phyloP scores from a whole-genome alignment of 768 basidiomycete genomes.

The Asterophora parasitica region DNA sequence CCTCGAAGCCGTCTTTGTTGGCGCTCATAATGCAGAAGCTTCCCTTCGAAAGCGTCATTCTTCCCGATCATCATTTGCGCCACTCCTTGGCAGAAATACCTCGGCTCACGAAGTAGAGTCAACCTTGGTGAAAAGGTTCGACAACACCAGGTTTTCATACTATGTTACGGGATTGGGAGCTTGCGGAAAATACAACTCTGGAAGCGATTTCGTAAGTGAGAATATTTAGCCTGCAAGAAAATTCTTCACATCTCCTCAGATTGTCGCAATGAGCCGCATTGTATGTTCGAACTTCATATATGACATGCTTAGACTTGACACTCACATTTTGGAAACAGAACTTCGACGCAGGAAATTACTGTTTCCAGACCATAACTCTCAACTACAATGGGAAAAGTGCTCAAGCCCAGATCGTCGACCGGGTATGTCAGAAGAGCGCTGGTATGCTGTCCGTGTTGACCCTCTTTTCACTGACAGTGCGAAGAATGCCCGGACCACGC shows the following conservation, averaged over 20 bases:
- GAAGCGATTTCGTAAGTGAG: conserved; percentile 38
- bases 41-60: conserved; percentile 10
- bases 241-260: conserved; percentile 26
- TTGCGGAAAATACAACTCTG: conserved; percentile 36
- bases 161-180: conserved; percentile 37
- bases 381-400: conserved; percentile 43
- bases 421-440: conserved; percentile 26
- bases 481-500: conserved; percentile 45
- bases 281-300: conserved; percentile 10
- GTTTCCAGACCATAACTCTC: conserved; percentile 52
- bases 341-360: conserved; percentile 27
- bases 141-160: conserved; percentile 25
- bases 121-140: conserved; percentile 25
- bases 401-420: conserved; percentile 40
- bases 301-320: not conserved
- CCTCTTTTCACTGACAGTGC: conserved; percentile 33
- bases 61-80: conserved; percentile 4
- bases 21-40: conserved; percentile 7
- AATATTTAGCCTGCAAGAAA: not conserved
- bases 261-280: conserved; percentile 32
- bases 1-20: conserved; percentile 8
- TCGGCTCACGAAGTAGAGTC: conserved; percentile 1
- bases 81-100: conserved; percentile 4
- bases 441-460: not conserved
- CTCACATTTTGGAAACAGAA: conserved; percentile 12